Conservation (phyloP, 2,329 filamentous ascomycete species). For the Cladobotryum protrusum region DNA sequence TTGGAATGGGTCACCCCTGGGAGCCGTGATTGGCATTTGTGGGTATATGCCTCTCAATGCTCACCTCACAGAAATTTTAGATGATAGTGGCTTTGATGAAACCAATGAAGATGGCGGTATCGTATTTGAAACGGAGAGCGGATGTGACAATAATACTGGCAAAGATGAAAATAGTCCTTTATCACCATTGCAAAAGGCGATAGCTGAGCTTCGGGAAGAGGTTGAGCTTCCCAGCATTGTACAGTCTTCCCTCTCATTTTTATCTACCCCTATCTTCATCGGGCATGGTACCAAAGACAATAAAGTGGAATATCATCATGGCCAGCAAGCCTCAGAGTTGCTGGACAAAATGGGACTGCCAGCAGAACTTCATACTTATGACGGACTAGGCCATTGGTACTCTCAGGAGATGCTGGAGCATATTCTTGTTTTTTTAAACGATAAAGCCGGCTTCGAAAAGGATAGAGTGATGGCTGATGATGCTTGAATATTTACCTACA, state of each 20-base stretch:
- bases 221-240: constrained; percentile 17
- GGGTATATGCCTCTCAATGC: constrained; percentile 39
- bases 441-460: neutral
- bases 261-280: constrained; percentile 37
- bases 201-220: constrained; percentile 23
- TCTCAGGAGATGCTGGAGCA: constrained; percentile 34
- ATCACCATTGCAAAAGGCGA: constrained; percentile 15
- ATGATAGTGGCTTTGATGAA: neutral
- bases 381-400: constrained; percentile 40
- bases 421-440: constrained; percentile 27
- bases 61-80: constrained; percentile 20
- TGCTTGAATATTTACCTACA: too few species aligned
- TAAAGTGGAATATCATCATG: constrained; percentile 33
- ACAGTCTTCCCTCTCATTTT: constrained; percentile 10
- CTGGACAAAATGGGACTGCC: constrained; percentile 29
- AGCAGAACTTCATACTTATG: constrained; percentile 33
- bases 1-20: constrained; percentile 36
- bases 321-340: constrained; percentile 26
- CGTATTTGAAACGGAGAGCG: constrained; percentile 14
- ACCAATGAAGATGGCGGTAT: constrained; percentile 12
- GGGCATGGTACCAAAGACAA: constrained; percentile 38
- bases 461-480: neutral
- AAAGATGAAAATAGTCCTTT: neutral
- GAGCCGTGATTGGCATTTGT: constrained; percentile 37
- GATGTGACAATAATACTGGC: neutral